Base-by-base conservation (phyloP, 148 eudicot species). In the Selenicereus undatus region DNA sequence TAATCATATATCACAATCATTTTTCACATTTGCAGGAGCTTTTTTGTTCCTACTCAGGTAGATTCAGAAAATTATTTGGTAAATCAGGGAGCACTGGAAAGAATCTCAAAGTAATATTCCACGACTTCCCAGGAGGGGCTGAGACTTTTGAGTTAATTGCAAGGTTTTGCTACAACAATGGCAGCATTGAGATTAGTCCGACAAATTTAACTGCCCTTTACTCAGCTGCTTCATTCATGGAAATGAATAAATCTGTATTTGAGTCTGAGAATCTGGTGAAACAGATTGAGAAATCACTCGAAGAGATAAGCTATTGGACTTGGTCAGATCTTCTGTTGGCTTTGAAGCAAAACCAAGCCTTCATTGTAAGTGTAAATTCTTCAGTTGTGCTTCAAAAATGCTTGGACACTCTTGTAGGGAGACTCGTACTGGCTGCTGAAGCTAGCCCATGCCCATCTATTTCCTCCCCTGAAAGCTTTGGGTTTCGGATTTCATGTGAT, bases 121-220 rank as follows among this genome's bases (percentile, higher is more conserved):
- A 93, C 72, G 95, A 90, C 58, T 93, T 93, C 56, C 95, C 95
- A 0, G 95, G 97, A 54, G 97, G 95, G 24, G 86, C 88, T 21
- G 87, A 83, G 56, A 79, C 77, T 76, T 93, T 93, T 50, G 97
- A 93, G 87, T 89, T 89, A 10, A 78, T 91, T 74, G 73, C 91
- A 64, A 87, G 94, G 78, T 93, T 93, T 83, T 93, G 93, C 84
- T 93, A 93, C 86, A 89, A 86, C 76, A 83, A 81, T 22, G 97
- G 94, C 29, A 79, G 83, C 58, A 71, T 85, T 14, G 84, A 80
- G 21, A 82, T 91, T 80, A 86, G 26, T 72, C 89, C 89, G 22
- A 79, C 64, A 8, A 91, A 90, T 43, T 43, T 88, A n/a, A 30
- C 80, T 69, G 64, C 39, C 52, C 86, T 92, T 43, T 69, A 82